Conservation (phyloP, 176 grass and related monocot species). For the Oryza glumipatula region DNA sequence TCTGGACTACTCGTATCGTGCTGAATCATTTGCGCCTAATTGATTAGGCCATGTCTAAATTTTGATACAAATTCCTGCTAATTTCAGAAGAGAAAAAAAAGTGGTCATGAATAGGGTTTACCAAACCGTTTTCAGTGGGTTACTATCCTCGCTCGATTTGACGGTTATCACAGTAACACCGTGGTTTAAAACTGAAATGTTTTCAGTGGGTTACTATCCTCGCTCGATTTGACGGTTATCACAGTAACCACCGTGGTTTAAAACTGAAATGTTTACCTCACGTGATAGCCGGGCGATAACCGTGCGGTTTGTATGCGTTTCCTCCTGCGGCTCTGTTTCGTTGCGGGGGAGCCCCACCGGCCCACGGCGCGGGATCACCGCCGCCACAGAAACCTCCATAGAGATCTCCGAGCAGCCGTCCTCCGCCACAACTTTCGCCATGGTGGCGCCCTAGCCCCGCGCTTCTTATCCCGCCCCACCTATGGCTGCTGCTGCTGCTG, state of each 20-base stretch:
- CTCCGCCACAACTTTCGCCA: constrained; percentile 67
- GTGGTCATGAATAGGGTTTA: no score
- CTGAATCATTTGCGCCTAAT: no score
- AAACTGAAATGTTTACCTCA: no score
- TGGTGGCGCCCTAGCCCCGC: constrained; percentile 61
- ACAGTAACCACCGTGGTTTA: no score
- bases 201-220: no score
- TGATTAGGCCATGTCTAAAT: background rate
- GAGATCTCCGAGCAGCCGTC: constrained; percentile 32
- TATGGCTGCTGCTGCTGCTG: constrained; percentile 52
- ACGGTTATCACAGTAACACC: no score
- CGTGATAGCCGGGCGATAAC: no score
- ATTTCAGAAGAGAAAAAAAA: background rate
- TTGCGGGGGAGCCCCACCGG: constrained; percentile 18
- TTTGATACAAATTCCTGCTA: background rate
- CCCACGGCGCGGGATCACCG: background rate
- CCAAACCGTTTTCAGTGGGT: no score
- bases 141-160: no score
- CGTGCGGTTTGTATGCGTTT: background rate
- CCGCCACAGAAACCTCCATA: constrained; percentile 41
- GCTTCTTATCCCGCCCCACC: constrained; percentile 48
- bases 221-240: no score
- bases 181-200: no score
- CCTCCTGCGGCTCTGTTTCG: background rate
- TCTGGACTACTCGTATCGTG: no score